Conservation (phyloP, 306 rosid species). For the apple (Malus domestica) region DNA sequence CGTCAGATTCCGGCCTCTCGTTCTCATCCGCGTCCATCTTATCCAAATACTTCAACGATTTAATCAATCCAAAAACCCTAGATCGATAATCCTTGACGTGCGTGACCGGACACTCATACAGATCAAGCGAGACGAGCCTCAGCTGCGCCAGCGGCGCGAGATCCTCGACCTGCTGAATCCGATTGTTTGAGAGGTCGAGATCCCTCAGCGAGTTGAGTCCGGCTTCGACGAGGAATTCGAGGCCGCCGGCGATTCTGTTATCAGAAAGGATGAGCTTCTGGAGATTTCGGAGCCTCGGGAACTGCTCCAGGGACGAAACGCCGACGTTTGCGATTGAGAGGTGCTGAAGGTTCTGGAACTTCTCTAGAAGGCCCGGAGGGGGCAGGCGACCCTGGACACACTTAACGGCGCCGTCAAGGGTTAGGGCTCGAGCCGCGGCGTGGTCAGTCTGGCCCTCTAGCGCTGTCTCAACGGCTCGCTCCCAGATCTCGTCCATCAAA, state of each 20-base stretch:
- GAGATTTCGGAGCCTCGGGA: slow-evolving; percentile 61
- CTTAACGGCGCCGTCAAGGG: slow-evolving; percentile 95
- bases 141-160: slow-evolving; percentile 82
- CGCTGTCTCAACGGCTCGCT: slow-evolving; percentile 86
- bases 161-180: slow-evolving; percentile 81
- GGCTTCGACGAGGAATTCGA: slow-evolving; percentile 66
- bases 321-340: slow-evolving; percentile 87
- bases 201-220: slow-evolving; percentile 77
- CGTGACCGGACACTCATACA: slow-evolving; percentile 89
- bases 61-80: slow-evolving; percentile 88
- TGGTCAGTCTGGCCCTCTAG: slow-evolving; percentile 68
- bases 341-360: slow-evolving; percentile 80
- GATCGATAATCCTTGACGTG: slow-evolving; percentile 88
- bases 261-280: slow-evolving; percentile 75
- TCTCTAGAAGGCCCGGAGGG: slow-evolving; percentile 66
- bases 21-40: slow-evolving; percentile 95
- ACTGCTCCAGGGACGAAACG: slow-evolving; percentile 85
- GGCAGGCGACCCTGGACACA: slow-evolving; percentile 78
- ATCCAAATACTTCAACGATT: slow-evolving; percentile 73
- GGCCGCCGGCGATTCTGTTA: slow-evolving; percentile 77
- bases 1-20: slow-evolving; percentile 80
- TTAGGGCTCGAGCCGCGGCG: slow-evolving; percentile 56
- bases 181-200: slow-evolving; percentile 77
- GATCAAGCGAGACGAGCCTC: slow-evolving; percentile 82
- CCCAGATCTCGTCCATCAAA: slow-evolving; percentile 99